phyloP scores from a whole-genome alignment of 2,329 filamentous ascomycete genomes.

The Cordyceps javanica region DNA sequence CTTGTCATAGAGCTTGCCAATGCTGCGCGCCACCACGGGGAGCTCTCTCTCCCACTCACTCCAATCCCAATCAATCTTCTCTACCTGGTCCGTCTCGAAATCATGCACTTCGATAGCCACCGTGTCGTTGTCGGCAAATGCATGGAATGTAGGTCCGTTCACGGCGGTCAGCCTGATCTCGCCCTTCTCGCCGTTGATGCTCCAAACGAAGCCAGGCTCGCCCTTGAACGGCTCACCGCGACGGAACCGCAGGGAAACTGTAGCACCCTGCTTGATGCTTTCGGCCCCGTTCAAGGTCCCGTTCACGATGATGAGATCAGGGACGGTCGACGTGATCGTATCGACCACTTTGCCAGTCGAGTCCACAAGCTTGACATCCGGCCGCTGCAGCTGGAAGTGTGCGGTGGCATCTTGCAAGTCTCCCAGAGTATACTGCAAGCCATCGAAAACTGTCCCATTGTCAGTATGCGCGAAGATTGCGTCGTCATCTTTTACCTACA shows the following conservation, averaged over 20 bases:
- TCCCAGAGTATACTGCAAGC: slow-evolving; percentile 39
- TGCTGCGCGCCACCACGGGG: slow-evolving; percentile 37
- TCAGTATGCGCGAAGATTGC: background rate
- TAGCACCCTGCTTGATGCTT: slow-evolving; percentile 27
- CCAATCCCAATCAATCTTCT: slow-evolving; percentile 1
- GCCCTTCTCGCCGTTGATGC: slow-evolving; percentile 45
- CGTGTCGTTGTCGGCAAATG: slow-evolving; percentile 28
- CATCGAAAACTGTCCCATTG: slow-evolving; percentile 35
- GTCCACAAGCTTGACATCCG: slow-evolving; percentile 30
- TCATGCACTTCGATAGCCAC: slow-evolving; percentile 47
- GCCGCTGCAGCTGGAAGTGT: slow-evolving; percentile 40
- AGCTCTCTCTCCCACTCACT: background rate
- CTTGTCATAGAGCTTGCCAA: slow-evolving; percentile 51
- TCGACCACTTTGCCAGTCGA: slow-evolving; percentile 25
- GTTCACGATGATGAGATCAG: slow-evolving; percentile 33
- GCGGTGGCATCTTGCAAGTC: slow-evolving; percentile 34
- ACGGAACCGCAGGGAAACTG: slow-evolving; percentile 38
- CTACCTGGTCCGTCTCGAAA: slow-evolving; percentile 34
- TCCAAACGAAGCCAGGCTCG: slow-evolving; percentile 41
- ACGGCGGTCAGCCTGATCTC: slow-evolving; percentile 37
- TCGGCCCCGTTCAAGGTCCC: slow-evolving; percentile 29
- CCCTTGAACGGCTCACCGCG: slow-evolving; percentile 43
- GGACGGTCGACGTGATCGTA: slow-evolving; percentile 33
- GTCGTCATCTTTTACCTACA: slow-evolving; percentile 23
- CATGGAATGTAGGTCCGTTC: slow-evolving; percentile 24